Conservation (phyloP, 257 asterid species). For the Striga asiatica region DNA sequence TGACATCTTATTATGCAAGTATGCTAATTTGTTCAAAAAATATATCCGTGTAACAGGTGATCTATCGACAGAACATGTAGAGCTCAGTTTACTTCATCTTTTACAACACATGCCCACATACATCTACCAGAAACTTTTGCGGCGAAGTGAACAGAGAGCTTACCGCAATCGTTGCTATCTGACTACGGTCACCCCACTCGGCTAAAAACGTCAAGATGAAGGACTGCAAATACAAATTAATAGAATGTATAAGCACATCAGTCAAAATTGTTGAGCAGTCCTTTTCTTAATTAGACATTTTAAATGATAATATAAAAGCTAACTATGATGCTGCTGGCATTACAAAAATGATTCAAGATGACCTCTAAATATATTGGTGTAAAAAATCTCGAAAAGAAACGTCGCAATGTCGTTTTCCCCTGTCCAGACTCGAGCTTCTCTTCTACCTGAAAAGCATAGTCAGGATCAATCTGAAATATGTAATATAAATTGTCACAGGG, state of each 20-base stretch:
- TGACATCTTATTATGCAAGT: no score
- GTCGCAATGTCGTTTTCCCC: conserved; percentile 59
- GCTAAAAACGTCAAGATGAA: conserved; percentile 90
- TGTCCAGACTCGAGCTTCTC: conserved; percentile 86
- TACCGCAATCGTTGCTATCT: conserved; percentile 95
- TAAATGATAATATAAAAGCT: background rate
- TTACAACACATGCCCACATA: no score
- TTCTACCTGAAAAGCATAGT: conserved; percentile 41
- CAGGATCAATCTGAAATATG: background rate
- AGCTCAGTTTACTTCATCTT: no score
- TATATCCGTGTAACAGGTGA: no score
- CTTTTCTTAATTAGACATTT: background rate
- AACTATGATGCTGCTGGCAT: background rate
- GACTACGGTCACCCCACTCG: conserved; percentile 99
- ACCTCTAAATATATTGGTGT: conserved; percentile 91
- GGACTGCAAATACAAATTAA: conserved; percentile 38
- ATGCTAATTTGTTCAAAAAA: no score
- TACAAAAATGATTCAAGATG: background rate
- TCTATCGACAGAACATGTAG: no score
- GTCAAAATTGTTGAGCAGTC: background rate
- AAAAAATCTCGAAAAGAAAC: conserved; percentile 73
- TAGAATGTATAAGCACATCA: background rate
- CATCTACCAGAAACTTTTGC: background rate
- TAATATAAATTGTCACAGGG: no score
- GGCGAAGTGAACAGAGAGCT: conserved; percentile 21